These are phyloP conservation scores for Rubia balearica DNA, from an alignment of 305 asterid genomes.

Conservation along the genomic window DNA sequence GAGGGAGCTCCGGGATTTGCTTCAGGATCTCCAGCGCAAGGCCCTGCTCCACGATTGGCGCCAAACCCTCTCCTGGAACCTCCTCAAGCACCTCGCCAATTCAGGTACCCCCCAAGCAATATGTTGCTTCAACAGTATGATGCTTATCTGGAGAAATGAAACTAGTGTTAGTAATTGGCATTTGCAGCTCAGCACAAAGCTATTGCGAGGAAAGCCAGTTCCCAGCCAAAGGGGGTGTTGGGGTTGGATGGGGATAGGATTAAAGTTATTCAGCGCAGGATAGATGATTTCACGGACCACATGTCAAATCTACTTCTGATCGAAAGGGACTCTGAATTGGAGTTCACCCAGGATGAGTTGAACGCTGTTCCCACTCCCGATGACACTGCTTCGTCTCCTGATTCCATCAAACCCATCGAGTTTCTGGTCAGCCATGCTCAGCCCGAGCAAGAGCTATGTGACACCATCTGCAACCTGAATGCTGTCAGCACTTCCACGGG, in stretches of 20 bases:
- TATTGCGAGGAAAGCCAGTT: slow-evolving; percentile 58
- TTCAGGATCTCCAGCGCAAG: slow-evolving; percentile 54
- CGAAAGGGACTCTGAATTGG: slow-evolving; percentile 89
- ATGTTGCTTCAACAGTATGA: no score
- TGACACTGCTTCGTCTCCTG: slow-evolving; percentile 37
- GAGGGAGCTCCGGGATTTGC: slow-evolving; percentile 84
- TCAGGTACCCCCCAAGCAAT: slow-evolving; percentile 40
- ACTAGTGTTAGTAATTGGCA: no score
- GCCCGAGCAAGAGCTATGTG: slow-evolving; percentile 92
- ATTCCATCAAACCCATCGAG: slow-evolving; percentile 61
- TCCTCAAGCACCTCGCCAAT: slow-evolving; percentile 74
- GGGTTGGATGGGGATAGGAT: slow-evolving; percentile 67
- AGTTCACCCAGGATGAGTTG: slow-evolving; percentile 88
- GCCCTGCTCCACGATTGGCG: slow-evolving; percentile 64
- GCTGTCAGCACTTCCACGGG: slow-evolving; percentile 94
- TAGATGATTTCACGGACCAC: slow-evolving; percentile 53
- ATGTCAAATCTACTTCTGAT: slow-evolving; percentile 78
- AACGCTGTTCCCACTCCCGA: slow-evolving; percentile 83
- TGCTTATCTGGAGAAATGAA: no score
- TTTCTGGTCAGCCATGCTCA: slow-evolving; percentile 89
- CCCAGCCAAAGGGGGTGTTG: slow-evolving; percentile 49
- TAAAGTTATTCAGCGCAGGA: slow-evolving; percentile 57
- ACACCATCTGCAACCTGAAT: slow-evolving; percentile 82
- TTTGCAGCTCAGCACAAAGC: slow-evolving; percentile 89
- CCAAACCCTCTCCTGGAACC: slow-evolving; percentile 76